Base-by-base conservation (phyloP, 2,329 filamentous ascomycete species). In the Trichoderma gracile region DNA sequence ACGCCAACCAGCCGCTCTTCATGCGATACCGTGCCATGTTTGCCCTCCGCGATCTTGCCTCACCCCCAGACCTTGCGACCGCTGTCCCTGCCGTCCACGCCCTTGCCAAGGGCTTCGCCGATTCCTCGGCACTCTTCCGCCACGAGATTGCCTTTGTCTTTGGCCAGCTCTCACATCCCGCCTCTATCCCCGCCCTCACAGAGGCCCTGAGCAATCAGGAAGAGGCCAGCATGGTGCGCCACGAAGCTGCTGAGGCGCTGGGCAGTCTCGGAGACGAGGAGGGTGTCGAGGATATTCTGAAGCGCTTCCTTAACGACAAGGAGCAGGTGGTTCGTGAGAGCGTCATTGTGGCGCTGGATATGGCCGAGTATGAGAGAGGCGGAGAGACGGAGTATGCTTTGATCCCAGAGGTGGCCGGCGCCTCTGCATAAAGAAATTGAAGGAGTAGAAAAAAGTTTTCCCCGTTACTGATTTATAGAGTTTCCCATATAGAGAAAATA, bases 71-170 rank as follows among this genome's bases (percentile, higher is more conserved):
- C 73, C 87, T 96, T 49, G 91, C 93, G 2, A 97, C 93, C 2
- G 93, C 94, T 7, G 86, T 92, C 17, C 89, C 91, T n/a, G 94
- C 95, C 19, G 86, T 99, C 60, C 84, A 89, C 50, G 91, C 93
- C 12, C 85, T 99, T 53, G 92, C 95, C 52, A 89, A 88, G 73
- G 95, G 95, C 17, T 88, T 99, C 71, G 82, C 83, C 38, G 95
- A 99, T 75, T 83, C 88, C 19, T 97, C 93, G 55, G 93, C 93
- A 5, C 86, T 99, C 8, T 98, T 99, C 84, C 89, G 95, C 69
- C 95, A 99, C 79, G 95, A 99, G 76, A 93, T 99, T 69, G 95
- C 95, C 15, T 99, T 99, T 75, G 95, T 99, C 15, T 99, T 99
- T 71, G 95, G 95, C 63, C 95, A 99, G 77, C 83, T 99, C 59